Percentiles rank a stretch among this genome's conserved stretches.
phyloP scores from a whole-genome alignment of 306 rosid genomes.

The Begonia masoniana region DNA sequence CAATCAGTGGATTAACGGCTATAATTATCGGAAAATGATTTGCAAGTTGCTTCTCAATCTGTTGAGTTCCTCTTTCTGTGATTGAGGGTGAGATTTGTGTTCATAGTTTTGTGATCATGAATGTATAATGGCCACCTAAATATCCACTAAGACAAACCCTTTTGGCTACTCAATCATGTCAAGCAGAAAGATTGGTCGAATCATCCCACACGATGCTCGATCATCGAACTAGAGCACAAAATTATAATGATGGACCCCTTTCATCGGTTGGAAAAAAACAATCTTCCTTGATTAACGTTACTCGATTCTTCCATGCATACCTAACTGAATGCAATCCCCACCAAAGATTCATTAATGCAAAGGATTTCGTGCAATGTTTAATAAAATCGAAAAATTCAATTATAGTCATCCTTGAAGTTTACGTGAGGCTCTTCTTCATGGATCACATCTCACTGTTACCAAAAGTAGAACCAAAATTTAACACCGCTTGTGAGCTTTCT shows the following conservation, averaged over 20 bases:
- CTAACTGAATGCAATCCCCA: neutral
- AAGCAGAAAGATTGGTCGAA: constrained; percentile 8
- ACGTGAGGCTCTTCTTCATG: neutral
- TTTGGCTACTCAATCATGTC: constrained; percentile 16
- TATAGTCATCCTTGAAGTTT: no score
- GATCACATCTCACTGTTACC: constrained; percentile 12
- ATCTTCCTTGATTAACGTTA: neutral
- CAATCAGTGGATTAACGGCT: neutral
- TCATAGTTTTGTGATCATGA: constrained; percentile 2
- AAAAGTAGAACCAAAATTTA: constrained; percentile 11
- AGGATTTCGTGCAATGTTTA: neutral
- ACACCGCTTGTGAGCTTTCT: constrained; percentile 10
- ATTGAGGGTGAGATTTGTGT: neutral
- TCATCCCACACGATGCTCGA: constrained; percentile 9
- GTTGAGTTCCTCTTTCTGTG: neutral
- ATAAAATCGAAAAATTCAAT: no score
- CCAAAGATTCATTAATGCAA: neutral
- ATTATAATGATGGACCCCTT: constrained; percentile 1
- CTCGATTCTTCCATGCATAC: neutral
- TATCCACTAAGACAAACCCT: constrained; percentile 11
- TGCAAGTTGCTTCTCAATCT: no score
- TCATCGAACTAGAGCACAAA: constrained; percentile 6
- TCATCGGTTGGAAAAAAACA: neutral
- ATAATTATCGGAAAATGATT: neutral
- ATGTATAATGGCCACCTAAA: constrained; percentile 5